These are phyloP conservation scores for Podospora australis DNA, from an alignment of 495 filamentous ascomycete species.

Conservation along the genomic window DNA sequence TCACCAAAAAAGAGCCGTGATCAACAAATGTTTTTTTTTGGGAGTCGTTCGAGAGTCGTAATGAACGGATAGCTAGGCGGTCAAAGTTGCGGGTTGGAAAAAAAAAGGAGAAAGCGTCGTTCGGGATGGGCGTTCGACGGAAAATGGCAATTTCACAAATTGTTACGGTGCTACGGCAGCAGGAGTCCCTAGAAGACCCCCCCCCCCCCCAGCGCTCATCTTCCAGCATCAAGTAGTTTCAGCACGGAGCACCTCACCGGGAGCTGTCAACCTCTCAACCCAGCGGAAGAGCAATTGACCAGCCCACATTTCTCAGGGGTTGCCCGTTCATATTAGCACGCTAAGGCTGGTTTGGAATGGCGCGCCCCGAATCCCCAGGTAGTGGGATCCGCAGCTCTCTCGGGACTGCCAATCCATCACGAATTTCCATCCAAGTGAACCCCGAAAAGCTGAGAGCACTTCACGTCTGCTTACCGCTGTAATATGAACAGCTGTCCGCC, in stretches of 20 bases:
- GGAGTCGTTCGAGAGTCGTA: too few species aligned
- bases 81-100: conserved; percentile 22
- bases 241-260: conserved; percentile 19
- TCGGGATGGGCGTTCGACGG: conserved; percentile 22
- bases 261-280: conserved; percentile 13
- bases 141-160: conserved; percentile 38
- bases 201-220: background rate
- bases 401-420: background rate
- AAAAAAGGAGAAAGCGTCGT: conserved; percentile 30
- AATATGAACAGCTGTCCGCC: too few species aligned
- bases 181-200: conserved; percentile 10
- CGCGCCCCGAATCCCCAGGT: conserved; percentile 11
- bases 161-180: conserved; percentile 30
- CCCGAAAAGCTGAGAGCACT: too few species aligned
- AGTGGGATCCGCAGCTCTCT: conserved; percentile 5
- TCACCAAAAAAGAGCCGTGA: too few species aligned
- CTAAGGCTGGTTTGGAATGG: conserved; percentile 14
- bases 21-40: too few species aligned
- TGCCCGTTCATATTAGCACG: conserved; percentile 10
- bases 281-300: conserved; percentile 13
- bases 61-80: too few species aligned
- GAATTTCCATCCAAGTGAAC: too few species aligned
- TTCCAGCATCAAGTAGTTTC: conserved; percentile 1
- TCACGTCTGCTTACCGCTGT: too few species aligned
- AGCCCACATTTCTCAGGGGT: conserved; percentile 23